Conservation (phyloP, 2,329 filamentous ascomycete genomes). For the Claviceps arundinis region DNA sequence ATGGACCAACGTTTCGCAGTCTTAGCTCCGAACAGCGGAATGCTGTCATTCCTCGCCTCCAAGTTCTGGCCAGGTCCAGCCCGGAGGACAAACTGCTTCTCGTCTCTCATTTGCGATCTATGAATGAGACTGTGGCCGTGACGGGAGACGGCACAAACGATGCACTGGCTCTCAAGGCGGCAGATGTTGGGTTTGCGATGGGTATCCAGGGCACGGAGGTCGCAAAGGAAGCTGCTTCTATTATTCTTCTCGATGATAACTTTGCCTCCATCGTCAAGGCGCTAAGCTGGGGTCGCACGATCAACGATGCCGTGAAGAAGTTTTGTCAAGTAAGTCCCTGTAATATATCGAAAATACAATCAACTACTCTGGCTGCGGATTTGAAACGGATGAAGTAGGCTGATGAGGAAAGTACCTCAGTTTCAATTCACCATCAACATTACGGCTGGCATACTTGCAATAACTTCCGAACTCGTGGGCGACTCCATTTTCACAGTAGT, state of each 20-base stretch:
- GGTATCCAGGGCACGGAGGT: constrained; percentile 54
- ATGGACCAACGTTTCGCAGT: constrained; percentile 42
- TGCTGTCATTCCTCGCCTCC: constrained; percentile 45
- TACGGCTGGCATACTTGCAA: constrained; percentile 50
- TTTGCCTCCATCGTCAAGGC: constrained; percentile 51
- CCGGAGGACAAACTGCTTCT: constrained; percentile 57
- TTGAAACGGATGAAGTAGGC: not conserved
- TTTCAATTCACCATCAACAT: constrained; percentile 59
- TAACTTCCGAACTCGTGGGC: constrained; percentile 47
- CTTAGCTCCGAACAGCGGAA: constrained; percentile 33
- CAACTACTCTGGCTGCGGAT: not conserved
- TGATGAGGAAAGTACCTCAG: constrained; percentile 8
- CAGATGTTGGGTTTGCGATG: constrained; percentile 57
- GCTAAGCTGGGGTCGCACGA: constrained; percentile 47
- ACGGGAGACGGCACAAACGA: constrained; percentile 57
- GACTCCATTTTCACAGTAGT: constrained; percentile 45
- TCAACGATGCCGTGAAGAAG: constrained; percentile 51
- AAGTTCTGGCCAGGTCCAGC: constrained; percentile 55
- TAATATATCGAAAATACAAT: not conserved
- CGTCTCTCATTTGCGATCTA: constrained; percentile 48
- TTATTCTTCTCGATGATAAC: constrained; percentile 53
- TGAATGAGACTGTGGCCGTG: constrained; percentile 53
- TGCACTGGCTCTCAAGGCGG: constrained; percentile 50
- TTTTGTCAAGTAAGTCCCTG: constrained; percentile 37
- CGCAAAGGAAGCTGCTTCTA: constrained; percentile 52